phyloP scores from a whole-genome alignment of 257 asterid genomes.

The Solanum rostratum region DNA sequence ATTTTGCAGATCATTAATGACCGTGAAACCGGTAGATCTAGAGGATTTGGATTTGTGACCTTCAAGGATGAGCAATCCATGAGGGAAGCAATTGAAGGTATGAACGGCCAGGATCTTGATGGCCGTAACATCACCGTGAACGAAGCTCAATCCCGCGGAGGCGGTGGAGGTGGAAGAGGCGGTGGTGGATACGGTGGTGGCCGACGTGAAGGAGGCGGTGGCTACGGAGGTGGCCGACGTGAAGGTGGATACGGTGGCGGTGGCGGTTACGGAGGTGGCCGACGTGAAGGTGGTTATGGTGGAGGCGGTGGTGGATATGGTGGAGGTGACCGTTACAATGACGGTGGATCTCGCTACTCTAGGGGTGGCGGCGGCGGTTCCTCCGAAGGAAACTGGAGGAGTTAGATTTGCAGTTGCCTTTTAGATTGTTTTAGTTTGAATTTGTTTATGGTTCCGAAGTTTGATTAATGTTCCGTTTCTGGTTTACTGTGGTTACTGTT shows the following conservation, averaged over 20 bases:
- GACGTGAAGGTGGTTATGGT: background rate
- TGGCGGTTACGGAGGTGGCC: conserved; percentile 4
- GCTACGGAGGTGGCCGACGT: conserved; percentile 14
- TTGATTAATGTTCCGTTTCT: background rate
- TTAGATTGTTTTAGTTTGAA: background rate
- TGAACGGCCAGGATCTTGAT: conserved; percentile 82
- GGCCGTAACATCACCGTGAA: conserved; percentile 37
- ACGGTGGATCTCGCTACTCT: background rate
- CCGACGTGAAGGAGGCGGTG: conserved; percentile 21
- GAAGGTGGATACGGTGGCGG: conserved; percentile 5
- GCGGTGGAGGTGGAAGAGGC: conserved; percentile 34
- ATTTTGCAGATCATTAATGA: conserved; percentile 56
- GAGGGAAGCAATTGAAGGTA: conserved; percentile 65
- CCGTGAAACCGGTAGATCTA: conserved; percentile 88
- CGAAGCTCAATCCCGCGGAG: background rate
- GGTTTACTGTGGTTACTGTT: background rate
- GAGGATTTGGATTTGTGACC: conserved; percentile 92
- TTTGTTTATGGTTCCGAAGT: background rate
- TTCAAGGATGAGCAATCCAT: conserved; percentile 65
- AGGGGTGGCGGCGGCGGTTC: background rate
- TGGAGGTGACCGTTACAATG: background rate
- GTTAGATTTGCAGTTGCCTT: background rate
- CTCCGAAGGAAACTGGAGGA: background rate
- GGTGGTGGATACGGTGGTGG: background rate
- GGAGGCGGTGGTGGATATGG: background rate